phyloP scores from a whole-genome alignment of 129 eudicot genomes.

The Gnaphalium uliginosum region DNA sequence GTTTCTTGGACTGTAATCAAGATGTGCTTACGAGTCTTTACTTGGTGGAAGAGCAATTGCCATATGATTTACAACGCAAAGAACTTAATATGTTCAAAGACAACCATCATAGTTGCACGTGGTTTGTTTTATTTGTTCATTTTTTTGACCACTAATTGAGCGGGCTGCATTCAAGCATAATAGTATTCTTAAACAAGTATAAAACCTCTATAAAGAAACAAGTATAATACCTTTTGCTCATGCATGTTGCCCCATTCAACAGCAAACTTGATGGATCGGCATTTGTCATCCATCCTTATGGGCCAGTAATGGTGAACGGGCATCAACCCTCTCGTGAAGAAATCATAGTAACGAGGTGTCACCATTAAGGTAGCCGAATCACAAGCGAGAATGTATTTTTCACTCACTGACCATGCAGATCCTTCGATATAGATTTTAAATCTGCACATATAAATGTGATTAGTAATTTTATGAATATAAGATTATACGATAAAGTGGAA shows the following conservation, averaged over 20 bases:
- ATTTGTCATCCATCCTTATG: constrained; percentile 63
- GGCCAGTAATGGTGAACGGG: constrained; percentile 93
- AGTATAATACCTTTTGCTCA: constrained; percentile 44
- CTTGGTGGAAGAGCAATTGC: neutral
- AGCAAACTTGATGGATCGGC: constrained; percentile 82
- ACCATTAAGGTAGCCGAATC: constrained; percentile 74
- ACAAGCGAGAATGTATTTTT: constrained; percentile 86
- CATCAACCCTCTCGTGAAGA: constrained; percentile 77
- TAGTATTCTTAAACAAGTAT: neutral
- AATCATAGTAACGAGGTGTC: constrained; percentile 70
- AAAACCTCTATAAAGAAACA: constrained; percentile 49
- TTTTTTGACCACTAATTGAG: neutral
- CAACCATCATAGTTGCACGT: neutral
- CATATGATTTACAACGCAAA: no score
- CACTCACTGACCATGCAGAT: constrained; percentile 93
- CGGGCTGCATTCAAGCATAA: neutral
- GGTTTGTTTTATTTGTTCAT: neutral
- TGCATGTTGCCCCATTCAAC: constrained; percentile 86
- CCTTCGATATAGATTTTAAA: constrained; percentile 90
- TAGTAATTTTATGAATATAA: neutral
- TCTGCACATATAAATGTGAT: constrained; percentile 28
- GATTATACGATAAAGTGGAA: neutral
- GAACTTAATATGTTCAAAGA: neutral
- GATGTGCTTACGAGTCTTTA: neutral
- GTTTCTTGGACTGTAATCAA: neutral